Evolutionary conservation across 352 stramenopile genomes (phyloP).

Genomic region (Pythium scleroteichum): DNA sequence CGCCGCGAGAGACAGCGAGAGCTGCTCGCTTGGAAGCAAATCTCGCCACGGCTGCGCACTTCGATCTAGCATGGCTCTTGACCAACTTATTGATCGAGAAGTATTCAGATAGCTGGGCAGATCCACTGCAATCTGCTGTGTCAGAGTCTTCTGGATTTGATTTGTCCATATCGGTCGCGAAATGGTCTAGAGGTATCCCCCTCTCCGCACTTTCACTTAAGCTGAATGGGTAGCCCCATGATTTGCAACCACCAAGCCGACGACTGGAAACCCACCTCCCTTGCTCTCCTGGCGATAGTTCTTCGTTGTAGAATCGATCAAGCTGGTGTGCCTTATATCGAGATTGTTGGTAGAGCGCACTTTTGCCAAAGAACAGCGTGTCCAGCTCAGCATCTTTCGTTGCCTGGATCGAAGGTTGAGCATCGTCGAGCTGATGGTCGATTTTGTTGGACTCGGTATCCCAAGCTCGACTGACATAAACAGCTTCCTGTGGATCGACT

Average conservation of each 20-base stretch:
- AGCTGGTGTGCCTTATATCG: not conserved
- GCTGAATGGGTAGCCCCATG: not conserved
- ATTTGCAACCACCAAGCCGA: constrained; percentile 7
- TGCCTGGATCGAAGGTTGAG: not conserved
- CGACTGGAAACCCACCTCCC: constrained; percentile 22
- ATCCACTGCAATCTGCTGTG: not conserved
- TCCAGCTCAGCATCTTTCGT: constrained; percentile 1
- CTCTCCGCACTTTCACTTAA: not conserved
- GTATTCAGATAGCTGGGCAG: constrained; percentile 18
- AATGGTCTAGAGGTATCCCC: not conserved
- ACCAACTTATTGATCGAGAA: constrained; percentile 24
- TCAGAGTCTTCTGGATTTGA: too few species aligned
- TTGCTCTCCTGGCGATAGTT: too few species aligned
- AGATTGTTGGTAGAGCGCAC: not conserved
- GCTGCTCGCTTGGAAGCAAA: constrained; percentile 15
- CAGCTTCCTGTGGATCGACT: too few species aligned
- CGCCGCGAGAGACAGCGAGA: not conserved
- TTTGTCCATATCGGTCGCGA: too few species aligned
- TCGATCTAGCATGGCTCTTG: not conserved
- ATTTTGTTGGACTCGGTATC: too few species aligned
- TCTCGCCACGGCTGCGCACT: not conserved
- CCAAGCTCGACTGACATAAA: too few species aligned
- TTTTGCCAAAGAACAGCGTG: constrained; percentile 17
- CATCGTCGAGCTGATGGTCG: not conserved
- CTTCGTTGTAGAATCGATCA: too few species aligned